phyloP scores from a whole-genome alignment of 768 basidiomycete species.

The Cystobasidium tubakii region DNA sequence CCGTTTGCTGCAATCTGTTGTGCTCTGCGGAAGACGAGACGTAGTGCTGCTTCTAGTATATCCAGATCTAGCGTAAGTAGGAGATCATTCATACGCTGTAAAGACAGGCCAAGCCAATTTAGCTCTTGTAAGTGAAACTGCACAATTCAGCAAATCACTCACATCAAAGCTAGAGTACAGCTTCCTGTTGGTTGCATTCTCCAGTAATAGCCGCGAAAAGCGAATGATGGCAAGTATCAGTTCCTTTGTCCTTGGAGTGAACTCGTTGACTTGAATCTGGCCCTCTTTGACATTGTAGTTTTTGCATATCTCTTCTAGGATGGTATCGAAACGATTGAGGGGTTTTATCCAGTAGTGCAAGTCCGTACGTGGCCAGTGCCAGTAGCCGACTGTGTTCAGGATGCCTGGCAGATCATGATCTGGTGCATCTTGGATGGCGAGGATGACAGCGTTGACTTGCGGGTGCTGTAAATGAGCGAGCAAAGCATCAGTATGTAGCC shows the following conservation, averaged over 20 bases:
- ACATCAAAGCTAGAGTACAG: constrained; percentile 95
- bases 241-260: constrained; percentile 68
- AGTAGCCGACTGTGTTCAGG: constrained; percentile 60
- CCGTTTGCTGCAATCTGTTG: constrained; percentile 85
- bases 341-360: constrained; percentile 93
- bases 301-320: constrained; percentile 73
- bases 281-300: constrained; percentile 63
- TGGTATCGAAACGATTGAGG: constrained; percentile 87
- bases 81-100: constrained; percentile 79
- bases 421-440: constrained; percentile 53
- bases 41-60: constrained; percentile 72
- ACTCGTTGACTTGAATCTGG: constrained; percentile 62
- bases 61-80: constrained; percentile 84
- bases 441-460: constrained; percentile 34
- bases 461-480: constrained; percentile 21
- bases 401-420: constrained; percentile 67
- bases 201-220: constrained; percentile 81
- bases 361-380: constrained; percentile 95
- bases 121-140: background rate
- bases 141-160: constrained; percentile 49
- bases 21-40: constrained; percentile 80
- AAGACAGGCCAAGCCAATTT: constrained; percentile 14
- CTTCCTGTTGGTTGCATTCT: constrained; percentile 96
- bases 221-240: constrained; percentile 73
- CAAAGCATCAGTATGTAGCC: no score